Base-by-base conservation (phyloP, 805 yeast species). In the Ogataea nonfermentans region DNA sequence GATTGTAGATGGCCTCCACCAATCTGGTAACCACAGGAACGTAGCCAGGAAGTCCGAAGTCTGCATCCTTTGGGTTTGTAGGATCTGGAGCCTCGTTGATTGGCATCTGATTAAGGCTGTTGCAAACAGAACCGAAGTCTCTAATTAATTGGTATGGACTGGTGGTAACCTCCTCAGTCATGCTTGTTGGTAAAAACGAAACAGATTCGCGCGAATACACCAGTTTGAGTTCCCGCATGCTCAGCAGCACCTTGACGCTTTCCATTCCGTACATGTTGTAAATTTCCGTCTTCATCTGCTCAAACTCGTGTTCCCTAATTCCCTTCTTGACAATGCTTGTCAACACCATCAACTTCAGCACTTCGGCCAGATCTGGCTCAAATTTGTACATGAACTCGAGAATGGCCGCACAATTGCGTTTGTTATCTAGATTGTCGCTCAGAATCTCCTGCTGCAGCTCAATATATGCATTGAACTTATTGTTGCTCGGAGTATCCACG, bases 1-100 rank as follows among this genome's bases (percentile, higher is more conserved):
- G 63, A 35, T 71, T 74, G 48, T 81, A 78, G n/a, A 84, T 68
- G 14, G 79, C 63, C 61, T 90, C 89, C 3, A 86, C 72, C 9
- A 89, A 52, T 44, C 97, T 69, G 3, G 80, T 71, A 2, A 78
- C 65, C 4, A 91, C 59, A 2, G 99, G 98, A 0, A 88, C 84
- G 22, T 78, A 84, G 0, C 95, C 93, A 4, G 96, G 84, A 44
- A 84, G 78, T 1, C 88, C 79, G 56, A 80, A 84, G 17, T 66
- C 66, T 17, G 81, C 77, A 37, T 71, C 67, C 31, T 63, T 50
- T 23, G 79, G 78, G 37, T 68, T 61, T 28, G 59, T 48, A 4
- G 63, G 59, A 40, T 62, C 60, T n/a, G 55, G 58, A 25, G 59
- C 59, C 25, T 59, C 61, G 16, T 33, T 39, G 3, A 45, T 35